phyloP scores from a whole-genome alignment of 2,329 filamentous ascomycete species.

The Teratosphaeria destructans region DNA sequence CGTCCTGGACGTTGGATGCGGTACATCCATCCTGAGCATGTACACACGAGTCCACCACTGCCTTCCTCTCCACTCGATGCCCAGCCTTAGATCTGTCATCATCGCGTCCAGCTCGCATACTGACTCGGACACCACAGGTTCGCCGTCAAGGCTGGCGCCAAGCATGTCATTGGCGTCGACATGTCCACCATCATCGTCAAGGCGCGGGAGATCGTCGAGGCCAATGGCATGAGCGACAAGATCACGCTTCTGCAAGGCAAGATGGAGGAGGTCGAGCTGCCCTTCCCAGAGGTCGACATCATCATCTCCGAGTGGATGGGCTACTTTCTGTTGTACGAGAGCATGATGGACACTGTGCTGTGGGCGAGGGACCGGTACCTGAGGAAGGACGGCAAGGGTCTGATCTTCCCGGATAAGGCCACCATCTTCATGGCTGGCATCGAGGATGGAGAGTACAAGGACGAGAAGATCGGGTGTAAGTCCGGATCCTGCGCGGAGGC shows the following conservation, averaged over 20 bases:
- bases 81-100: background rate
- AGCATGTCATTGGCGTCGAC: slow-evolving; percentile 97
- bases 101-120: background rate
- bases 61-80: background rate
- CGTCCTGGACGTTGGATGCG: slow-evolving; percentile 94
- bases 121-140: slow-evolving; percentile 53
- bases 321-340: slow-evolving; percentile 97
- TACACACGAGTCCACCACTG: slow-evolving; percentile 31
- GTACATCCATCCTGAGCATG: slow-evolving; percentile 98
- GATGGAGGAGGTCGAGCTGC: slow-evolving; percentile 96
- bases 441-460: slow-evolving; percentile 98
- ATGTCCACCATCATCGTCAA: slow-evolving; percentile 99
- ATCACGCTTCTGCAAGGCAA: slow-evolving; percentile 97
- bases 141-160: slow-evolving; percentile 87
- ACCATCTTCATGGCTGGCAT: slow-evolving; percentile 96
- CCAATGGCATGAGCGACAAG: slow-evolving; percentile 87
- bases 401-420: slow-evolving; percentile 98
- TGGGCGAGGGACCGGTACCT: slow-evolving; percentile 94
- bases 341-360: slow-evolving; percentile 96
- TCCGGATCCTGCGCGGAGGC: slow-evolving; percentile 11
- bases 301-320: slow-evolving; percentile 99
- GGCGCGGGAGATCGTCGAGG: slow-evolving; percentile 84
- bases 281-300: slow-evolving; percentile 93
- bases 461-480: slow-evolving; percentile 98
- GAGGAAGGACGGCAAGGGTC: slow-evolving; percentile 55